Conservation (phyloP, 192 early-diverging fungal species). For the Polychytrium aggregatum region DNA sequence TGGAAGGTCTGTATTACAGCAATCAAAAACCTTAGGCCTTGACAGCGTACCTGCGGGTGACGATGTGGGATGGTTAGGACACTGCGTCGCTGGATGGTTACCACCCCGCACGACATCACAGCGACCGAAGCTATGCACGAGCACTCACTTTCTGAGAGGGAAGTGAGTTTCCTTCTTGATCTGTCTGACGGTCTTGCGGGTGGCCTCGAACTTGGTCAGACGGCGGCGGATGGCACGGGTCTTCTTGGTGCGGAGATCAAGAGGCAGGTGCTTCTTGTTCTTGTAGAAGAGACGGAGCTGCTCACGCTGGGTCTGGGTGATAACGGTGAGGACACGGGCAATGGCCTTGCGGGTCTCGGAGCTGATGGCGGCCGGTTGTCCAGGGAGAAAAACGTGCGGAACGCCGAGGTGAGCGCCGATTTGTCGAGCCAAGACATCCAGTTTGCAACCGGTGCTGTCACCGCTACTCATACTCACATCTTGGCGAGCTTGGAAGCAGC, state of each 20-base stretch:
- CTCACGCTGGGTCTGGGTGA: conserved; percentile 83
- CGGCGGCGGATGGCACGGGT: conserved; percentile 96
- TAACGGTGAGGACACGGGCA: conserved; percentile 90
- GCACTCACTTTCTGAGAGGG: conserved; percentile 78
- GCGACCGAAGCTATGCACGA: background rate
- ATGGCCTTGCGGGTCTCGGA: conserved; percentile 85
- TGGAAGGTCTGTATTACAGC: too few relatives aligned
- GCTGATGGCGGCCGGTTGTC: conserved; percentile 18
- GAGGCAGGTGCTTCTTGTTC: conserved; percentile 88
- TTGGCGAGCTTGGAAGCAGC: conserved; percentile 68
- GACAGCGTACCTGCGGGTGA: conserved; percentile 29
- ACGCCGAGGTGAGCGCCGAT: too few relatives aligned
- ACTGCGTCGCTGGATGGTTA: background rate
- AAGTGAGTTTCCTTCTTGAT: conserved; percentile 83
- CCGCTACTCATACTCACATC: conserved; percentile 43
- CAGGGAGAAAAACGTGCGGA: too few relatives aligned
- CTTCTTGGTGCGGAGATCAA: conserved; percentile 97
- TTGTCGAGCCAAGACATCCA: too few relatives aligned
- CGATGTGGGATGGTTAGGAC: background rate
- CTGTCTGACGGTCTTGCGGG: conserved; percentile 78
- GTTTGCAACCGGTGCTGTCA: too few relatives aligned
- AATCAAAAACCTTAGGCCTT: conserved; percentile 36
- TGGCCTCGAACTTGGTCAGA: conserved; percentile 70
- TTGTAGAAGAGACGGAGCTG: conserved; percentile 84
- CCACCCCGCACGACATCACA: background rate